Percentiles rank a stretch among this genome's conserved stretches.
Conservation (phyloP, 306 rosid species). For the Crotalaria pallida region DNA sequence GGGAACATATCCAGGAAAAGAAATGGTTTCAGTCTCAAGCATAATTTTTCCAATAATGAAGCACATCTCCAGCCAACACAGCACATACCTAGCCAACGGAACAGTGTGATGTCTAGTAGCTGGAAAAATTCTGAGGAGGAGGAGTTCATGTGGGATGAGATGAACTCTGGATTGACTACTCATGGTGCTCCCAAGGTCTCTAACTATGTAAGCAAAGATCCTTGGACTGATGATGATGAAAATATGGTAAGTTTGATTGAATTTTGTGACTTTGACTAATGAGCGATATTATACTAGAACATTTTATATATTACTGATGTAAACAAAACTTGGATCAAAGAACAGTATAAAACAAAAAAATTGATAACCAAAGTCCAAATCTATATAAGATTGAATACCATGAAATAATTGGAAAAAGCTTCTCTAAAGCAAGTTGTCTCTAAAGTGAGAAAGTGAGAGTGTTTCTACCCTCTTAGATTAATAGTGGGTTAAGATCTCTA, state of each 20-base stretch:
- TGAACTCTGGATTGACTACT: constrained; percentile 49
- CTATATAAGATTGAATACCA: not conserved
- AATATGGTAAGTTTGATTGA: constrained; percentile 50
- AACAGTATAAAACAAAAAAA: not conserved
- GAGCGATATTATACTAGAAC: not conserved
- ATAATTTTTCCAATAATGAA: constrained; percentile 40
- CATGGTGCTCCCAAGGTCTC: constrained; percentile 34
- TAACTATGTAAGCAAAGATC: constrained; percentile 35
- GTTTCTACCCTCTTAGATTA: too few species aligned
- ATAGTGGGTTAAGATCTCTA: too few species aligned
- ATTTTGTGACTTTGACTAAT: not conserved
- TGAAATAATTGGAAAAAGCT: not conserved
- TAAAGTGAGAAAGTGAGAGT: too few species aligned
- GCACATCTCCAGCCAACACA: constrained; percentile 39
- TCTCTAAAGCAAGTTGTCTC: too few species aligned
- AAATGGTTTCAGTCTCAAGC: constrained; percentile 55
- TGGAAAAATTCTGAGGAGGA: constrained; percentile 96
- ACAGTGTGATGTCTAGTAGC: constrained; percentile 46
- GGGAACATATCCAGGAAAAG: constrained; percentile 56
- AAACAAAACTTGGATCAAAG: not conserved
- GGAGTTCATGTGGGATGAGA: constrained; percentile 82
- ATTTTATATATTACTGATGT: not conserved
- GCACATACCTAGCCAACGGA: constrained; percentile 29
- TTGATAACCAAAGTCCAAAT: not conserved
- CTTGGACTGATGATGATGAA: constrained; percentile 63